A percentile compares a stretch with the other conserved stretches of the same genome.
Evolutionary conservation across 768 basidiomycete genomes (phyloP).

Genomic region (Cystobasidium tubakii): DNA sequence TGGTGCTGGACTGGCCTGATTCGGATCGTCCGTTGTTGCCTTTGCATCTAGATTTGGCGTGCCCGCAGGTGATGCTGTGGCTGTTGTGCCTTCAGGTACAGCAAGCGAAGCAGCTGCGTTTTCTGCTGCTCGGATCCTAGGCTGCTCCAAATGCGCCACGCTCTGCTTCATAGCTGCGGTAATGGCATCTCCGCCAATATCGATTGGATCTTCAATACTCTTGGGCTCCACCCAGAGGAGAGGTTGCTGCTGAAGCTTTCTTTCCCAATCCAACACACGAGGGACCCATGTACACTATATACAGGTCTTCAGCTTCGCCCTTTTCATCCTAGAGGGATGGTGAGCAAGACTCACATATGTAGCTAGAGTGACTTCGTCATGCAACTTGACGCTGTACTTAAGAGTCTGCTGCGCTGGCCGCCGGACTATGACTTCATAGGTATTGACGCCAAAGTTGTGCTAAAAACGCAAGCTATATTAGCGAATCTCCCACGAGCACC

Average conservation of each 20-base stretch:
- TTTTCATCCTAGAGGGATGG: background rate
- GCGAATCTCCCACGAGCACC: background rate
- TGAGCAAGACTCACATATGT: conserved; percentile 64
- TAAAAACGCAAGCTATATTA: conserved; percentile 47
- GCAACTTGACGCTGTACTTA: conserved; percentile 83
- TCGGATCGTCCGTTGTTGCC: background rate
- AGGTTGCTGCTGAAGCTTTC: conserved; percentile 2
- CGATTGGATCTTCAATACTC: conserved; percentile 15
- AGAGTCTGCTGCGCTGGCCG: conserved; percentile 67
- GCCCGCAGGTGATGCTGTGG: background rate
- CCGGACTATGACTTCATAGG: conserved; percentile 84
- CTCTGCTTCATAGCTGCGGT: conserved; percentile 26
- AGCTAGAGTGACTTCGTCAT: conserved; percentile 90
- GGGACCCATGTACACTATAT: conserved; percentile 84
- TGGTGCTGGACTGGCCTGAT: conserved; percentile 12
- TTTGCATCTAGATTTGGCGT: background rate
- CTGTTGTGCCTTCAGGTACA: background rate
- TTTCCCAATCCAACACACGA: conserved; percentile 78
- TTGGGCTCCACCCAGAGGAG: background rate
- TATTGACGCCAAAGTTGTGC: conserved; percentile 81
- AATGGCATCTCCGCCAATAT: conserved; percentile 28
- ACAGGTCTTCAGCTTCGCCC: background rate
- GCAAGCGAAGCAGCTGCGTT: background rate
- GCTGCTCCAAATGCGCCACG: conserved; percentile 17
- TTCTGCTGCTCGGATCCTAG: background rate